phyloP scores from a whole-genome alignment of 2,329 filamentous ascomycete species.

The Monosporascus cannonballus region DNA sequence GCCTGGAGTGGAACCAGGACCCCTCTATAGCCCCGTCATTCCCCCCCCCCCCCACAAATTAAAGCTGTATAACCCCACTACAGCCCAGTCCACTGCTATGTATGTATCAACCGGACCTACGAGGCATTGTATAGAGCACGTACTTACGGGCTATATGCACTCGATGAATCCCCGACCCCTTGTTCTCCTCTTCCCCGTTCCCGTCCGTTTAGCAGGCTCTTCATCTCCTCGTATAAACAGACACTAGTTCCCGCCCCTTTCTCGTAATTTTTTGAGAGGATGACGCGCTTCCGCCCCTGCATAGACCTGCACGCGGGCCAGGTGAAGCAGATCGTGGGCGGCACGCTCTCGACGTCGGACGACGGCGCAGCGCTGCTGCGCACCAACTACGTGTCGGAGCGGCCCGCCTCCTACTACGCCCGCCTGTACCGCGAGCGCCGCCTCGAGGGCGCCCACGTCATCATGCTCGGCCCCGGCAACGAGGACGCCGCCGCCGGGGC shows the following conservation, averaged over 20 bases:
- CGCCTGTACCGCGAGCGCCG: constrained; percentile 69
- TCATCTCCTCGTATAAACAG: too few species aligned
- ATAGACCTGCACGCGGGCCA: constrained; percentile 97
- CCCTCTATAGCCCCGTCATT: not conserved
- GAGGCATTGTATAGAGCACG: too few species aligned
- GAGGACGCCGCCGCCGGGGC: constrained; percentile 73
- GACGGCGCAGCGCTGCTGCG: constrained; percentile 44
- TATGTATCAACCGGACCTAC: not conserved
- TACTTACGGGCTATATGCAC: not conserved
- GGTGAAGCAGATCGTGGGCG: constrained; percentile 97
- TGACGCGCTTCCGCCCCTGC: constrained; percentile 94
- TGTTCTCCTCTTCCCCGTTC: too few species aligned
- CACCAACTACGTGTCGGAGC: constrained; percentile 87
- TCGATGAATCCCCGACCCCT: too few species aligned
- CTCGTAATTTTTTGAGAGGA: constrained; percentile 27
- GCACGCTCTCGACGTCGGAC: constrained; percentile 59
- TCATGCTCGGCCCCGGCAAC: constrained; percentile 91
- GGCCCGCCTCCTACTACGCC: constrained; percentile 77
- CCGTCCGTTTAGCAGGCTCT: too few species aligned
- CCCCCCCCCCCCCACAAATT: not conserved
- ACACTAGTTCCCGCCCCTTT: not conserved
- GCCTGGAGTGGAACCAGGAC: not conserved
- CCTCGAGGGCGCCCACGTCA: constrained; percentile 81
- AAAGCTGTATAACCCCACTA: not conserved
- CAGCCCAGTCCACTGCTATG: not conserved